Conservation (phyloP, 257 asterid genomes). For the Solanum sitiens region DNA sequence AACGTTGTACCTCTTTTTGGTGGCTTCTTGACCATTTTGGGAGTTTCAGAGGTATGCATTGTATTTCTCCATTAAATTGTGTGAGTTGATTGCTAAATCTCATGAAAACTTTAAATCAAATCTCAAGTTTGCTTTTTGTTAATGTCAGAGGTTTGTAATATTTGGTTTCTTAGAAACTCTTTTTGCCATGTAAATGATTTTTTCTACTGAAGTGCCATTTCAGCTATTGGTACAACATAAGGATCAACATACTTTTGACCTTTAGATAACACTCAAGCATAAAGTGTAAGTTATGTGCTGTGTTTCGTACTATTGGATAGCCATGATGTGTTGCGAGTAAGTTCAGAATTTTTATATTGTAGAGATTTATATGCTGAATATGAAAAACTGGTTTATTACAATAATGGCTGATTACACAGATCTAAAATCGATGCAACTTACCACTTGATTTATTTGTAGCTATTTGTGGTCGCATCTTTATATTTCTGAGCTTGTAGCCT, state of each 20-base stretch:
- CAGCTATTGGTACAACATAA: background rate
- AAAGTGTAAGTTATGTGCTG: background rate
- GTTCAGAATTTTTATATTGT: too few relatives aligned
- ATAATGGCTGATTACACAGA: background rate
- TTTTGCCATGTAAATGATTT: background rate
- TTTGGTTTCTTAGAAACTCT: background rate
- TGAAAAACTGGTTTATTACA: background rate
- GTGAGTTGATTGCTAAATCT: background rate
- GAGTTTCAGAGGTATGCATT: constrained; percentile 75
- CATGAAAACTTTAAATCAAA: background rate
- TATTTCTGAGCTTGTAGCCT: background rate
- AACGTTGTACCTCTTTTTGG: constrained; percentile 74
- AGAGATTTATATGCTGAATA: background rate
- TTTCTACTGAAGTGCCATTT: background rate
- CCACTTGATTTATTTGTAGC: background rate
- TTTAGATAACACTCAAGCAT: background rate
- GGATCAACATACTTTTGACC: background rate
- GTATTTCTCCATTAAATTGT: background rate
- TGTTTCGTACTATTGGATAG: background rate
- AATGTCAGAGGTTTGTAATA: background rate
- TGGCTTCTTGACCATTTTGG: constrained; percentile 82
- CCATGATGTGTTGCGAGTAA: background rate
- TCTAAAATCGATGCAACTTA: background rate
- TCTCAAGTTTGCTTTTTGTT: background rate
- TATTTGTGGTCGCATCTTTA: background rate